Percentiles rank a stretch among this genome's conserved stretches.
Conservation (phyloP, 495 filamentous ascomycete species). For the Aspergillus indologenus region DNA sequence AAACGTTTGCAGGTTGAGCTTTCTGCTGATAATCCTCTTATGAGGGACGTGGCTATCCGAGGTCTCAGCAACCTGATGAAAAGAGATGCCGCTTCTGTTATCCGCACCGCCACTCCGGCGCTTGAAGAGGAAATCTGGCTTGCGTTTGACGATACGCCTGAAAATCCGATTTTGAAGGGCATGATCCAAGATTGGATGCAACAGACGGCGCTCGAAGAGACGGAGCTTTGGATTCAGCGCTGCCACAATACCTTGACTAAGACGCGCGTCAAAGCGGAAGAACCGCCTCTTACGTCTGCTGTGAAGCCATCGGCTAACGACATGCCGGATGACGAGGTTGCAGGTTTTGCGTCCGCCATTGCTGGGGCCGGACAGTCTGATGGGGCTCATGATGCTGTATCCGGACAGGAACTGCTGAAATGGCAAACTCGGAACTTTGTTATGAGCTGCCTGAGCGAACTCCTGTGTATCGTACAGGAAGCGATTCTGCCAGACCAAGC, state of each 20-base stretch:
- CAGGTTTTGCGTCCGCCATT: conserved; percentile 78
- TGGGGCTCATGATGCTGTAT: conserved; percentile 51
- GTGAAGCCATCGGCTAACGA: conserved; percentile 61
- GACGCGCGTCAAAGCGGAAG: conserved; percentile 61
- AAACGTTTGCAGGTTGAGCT: conserved; percentile 75
- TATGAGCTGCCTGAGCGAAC: conserved; percentile 84
- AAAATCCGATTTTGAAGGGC: conserved; percentile 71
- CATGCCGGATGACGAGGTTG: conserved; percentile 92
- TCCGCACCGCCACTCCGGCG: conserved; percentile 65
- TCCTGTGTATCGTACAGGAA: conserved; percentile 71
- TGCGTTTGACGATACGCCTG: conserved; percentile 71
- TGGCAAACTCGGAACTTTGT: conserved; percentile 97
- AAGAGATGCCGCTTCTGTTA: conserved; percentile 74
- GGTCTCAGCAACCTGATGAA: conserved; percentile 95
- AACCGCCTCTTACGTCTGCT: conserved; percentile 43
- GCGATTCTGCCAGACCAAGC: conserved; percentile 67
- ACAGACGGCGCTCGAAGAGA: conserved; percentile 76
- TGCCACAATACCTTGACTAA: conserved; percentile 88
- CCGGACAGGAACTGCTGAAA: conserved; percentile 80
- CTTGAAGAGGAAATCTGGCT: conserved; percentile 93
- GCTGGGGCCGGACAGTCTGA: conserved; percentile 63
- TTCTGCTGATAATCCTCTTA: conserved; percentile 58
- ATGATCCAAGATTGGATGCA: conserved; percentile 89
- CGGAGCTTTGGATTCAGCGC: conserved; percentile 77
- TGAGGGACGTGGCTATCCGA: conserved; percentile 79